Percentiles rank a stretch among this genome's conserved stretches.
These are phyloP conservation scores for Hypoxylon sp. DNA, from an alignment of 2,329 filamentous ascomycete genomes.

Conservation along the genomic window DNA sequence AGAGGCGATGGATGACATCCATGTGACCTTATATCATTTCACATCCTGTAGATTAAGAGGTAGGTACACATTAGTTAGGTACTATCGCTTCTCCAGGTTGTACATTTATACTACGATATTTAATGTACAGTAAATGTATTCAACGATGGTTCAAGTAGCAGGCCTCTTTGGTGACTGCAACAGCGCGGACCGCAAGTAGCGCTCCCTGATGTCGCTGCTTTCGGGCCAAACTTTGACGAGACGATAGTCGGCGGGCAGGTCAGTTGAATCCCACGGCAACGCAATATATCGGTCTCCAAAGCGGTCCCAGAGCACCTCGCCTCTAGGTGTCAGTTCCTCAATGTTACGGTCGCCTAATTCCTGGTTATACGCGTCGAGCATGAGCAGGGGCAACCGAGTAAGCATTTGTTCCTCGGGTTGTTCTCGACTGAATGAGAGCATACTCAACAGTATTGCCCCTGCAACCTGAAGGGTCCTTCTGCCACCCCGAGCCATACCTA, in stretches of 20 bases:
- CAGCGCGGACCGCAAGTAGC: constrained; percentile 49
- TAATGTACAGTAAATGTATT: neutral
- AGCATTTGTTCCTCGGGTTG: constrained; percentile 2
- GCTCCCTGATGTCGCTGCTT: constrained; percentile 42
- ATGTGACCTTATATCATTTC: neutral
- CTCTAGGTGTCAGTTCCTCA: constrained; percentile 32
- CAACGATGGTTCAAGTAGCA: constrained; percentile 8
- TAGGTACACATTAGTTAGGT: neutral
- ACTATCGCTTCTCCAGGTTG: neutral
- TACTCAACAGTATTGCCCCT: constrained; percentile 32
- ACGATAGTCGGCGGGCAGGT: constrained; percentile 22
- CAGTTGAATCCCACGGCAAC: constrained; percentile 33
- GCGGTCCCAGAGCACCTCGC: constrained; percentile 49
- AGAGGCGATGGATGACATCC: neutral
- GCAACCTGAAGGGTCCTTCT: constrained; percentile 23
- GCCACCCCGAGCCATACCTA: constrained; percentile 41
- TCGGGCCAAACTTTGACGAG: constrained; percentile 51
- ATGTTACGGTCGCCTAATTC: constrained; percentile 27
- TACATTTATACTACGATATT: neutral
- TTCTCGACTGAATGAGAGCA: constrained; percentile 33
- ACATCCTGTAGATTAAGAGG: neutral
- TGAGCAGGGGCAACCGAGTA: constrained; percentile 33
- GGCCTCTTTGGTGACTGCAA: constrained; percentile 50
- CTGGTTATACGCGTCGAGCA: constrained; percentile 46
- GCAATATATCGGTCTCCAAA: constrained; percentile 51